Evolutionary conservation across 2,329 filamentous ascomycete species (phyloP).

Genomic region (Diaporthe humulicola): DNA sequence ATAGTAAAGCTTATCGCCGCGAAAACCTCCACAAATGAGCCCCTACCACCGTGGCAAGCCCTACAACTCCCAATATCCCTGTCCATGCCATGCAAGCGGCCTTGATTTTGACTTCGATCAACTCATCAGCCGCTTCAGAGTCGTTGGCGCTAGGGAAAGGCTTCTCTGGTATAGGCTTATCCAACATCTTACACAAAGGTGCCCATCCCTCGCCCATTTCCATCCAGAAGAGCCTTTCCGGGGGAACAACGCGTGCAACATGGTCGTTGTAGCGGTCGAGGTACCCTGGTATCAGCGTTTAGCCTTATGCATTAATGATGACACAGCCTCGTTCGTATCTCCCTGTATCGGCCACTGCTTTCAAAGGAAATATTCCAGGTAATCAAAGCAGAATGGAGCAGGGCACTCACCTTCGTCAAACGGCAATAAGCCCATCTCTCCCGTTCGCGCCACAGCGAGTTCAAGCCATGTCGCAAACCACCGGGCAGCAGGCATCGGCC

Average conservation of each 20-base stretch:
- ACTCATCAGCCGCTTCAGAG: background rate
- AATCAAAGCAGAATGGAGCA: background rate
- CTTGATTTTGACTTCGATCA: slow-evolving; percentile 1
- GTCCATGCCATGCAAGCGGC: background rate
- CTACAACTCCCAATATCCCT: background rate
- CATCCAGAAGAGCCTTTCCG: slow-evolving; percentile 21
- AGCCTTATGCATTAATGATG: background rate
- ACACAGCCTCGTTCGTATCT: background rate
- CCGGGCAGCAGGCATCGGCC: slow-evolving; percentile 4
- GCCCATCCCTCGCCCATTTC: slow-evolving; percentile 22
- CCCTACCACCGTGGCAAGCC: background rate
- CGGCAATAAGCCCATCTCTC: background rate
- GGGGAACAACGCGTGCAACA: background rate
- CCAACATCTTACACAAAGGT: slow-evolving; percentile 28
- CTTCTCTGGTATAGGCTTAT: slow-evolving; percentile 2
- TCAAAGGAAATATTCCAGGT: background rate
- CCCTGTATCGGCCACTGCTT: background rate
- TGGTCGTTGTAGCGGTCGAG: background rate
- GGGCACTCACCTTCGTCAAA: background rate
- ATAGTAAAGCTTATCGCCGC: background rate
- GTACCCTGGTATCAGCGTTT: background rate
- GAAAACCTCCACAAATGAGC: background rate
- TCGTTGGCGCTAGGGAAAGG: slow-evolving; percentile 20
- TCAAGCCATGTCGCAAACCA: slow-evolving; percentile 9
- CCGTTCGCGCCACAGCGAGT: background rate